Base-by-base conservation (phyloP, 2,329 filamentous ascomycete species). In the Sordariomycetes sp. region DNA sequence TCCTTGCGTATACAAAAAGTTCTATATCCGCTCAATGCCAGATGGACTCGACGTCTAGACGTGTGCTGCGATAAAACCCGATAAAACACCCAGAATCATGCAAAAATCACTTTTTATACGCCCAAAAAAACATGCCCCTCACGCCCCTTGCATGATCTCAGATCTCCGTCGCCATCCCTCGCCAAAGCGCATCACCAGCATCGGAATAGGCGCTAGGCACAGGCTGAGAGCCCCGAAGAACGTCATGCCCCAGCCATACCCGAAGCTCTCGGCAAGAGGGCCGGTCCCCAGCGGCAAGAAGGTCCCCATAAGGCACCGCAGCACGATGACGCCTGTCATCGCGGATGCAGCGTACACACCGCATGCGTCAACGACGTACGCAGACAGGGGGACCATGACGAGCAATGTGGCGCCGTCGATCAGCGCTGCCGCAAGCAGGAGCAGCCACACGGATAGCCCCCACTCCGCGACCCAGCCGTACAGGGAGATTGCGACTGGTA, bases 321-420 rank as follows among this genome's bases (percentile, higher is more conserved):
- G 73, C 1, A 83, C 78, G 59, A 84, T 80, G 5, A 83, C 64
- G 0, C 77, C 79, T 0, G 80, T 83, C 70, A 83, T 74, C 1
- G 80, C 80, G 12, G 78, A 81, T 0, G 81, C 81, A 1, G 79
- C 76, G 63, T 80, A 83, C 6, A 79, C 60, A 0, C 79, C 79
- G 59, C 77, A 81, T 0, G 80, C 78, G 60, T 84, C 81, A 2
- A 83, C 80, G 0, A 83, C 73, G 61, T 83, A 84, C 0, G 79
- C 74, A 59, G 75, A 76, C 2, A 83, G 59, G 0, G 81, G 79
- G 22, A 84, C 65, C 53, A 76, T 70, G 3, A 71, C 70, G 2
- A 83, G 65, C 54, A 78, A 68, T 2, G 80, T 65, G 4, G 73
- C 69, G 22, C 71, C 65, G 12, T 80, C 80, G 6, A 81, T 66